Base-by-base conservation (phyloP, 192 early-diverging fungal species). In the Fimicolochytrium jonesii region DNA sequence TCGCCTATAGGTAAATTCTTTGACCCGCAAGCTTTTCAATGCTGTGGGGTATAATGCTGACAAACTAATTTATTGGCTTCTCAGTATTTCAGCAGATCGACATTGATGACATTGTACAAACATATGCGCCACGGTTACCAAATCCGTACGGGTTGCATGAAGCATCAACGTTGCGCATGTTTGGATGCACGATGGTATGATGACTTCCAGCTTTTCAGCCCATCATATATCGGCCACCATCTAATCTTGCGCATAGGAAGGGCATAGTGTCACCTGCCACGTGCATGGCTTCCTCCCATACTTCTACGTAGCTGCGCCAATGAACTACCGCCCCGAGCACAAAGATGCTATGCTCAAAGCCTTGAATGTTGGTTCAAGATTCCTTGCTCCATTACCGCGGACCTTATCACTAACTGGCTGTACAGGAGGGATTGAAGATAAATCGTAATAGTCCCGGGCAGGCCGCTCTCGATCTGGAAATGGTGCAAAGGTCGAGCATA, bases 71-170 rank as follows among this genome's bases (percentile, higher is more conserved):
- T 41, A 0, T 17, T 18, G 0, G 17, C 11, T 30, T n/a, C 28
- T 47, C 63, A 82, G 89, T 94, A 0, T 98, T 98, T 59, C 94
- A 97, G 70, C 96, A 98, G 67, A 87, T 98, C 72, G 96, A 98
- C 59, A 78, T 91, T 31, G 93, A 96, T 61, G 93, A 98, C 33
- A 80, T 86, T 69, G 79, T 81, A 48, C 78, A 84, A 39, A 57
- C 69, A 3, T 35, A 34, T 13, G 31, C 56, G 1, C 6, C 23
- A 15, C 37, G 33, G 0, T 11, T 71, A 4, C 43, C 33, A 1
- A 50, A 70, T 15, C 50, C 64, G 13, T 55, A 56, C 42, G 41
- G 35, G 17, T 6, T 62, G 22, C 43, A 55, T 13, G 80, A 84
- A 25, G 51, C 67, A 15, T 85, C 91, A 6, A 73, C 83, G 4